A percentile compares a stretch with the other conserved stretches of the same genome.
These are phyloP conservation scores for Grosmannia huntii DNA, from an alignment of 2,329 filamentous ascomycete species.

Conservation along the genomic window DNA sequence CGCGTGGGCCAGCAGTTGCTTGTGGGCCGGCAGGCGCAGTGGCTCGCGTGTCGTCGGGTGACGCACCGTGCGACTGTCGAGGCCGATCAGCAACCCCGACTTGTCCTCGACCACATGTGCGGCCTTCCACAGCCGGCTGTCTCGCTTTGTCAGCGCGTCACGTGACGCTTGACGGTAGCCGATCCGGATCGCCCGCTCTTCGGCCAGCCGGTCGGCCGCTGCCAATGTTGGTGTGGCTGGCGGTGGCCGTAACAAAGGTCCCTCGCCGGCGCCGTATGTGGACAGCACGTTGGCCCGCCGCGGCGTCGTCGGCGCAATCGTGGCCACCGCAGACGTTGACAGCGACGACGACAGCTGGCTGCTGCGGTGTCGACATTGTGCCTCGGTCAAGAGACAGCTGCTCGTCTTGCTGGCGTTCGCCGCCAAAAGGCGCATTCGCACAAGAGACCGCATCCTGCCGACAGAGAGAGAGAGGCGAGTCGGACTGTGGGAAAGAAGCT, in stretches of 20 bases:
- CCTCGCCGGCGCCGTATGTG: neutral
- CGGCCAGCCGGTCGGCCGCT: slow-evolving; percentile 19
- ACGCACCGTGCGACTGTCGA: slow-evolving; percentile 50
- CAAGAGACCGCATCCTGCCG: neutral
- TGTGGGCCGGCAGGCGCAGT: slow-evolving; percentile 59
- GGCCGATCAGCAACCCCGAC: slow-evolving; percentile 13
- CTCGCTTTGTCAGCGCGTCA: slow-evolving; percentile 37
- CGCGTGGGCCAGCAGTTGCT: slow-evolving; percentile 70
- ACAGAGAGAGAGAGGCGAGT: neutral
- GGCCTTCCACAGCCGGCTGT: slow-evolving; percentile 14
- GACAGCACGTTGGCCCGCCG: neutral
- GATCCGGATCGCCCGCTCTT: slow-evolving; percentile 23
- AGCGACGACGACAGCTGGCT: neutral
- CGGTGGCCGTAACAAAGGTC: neutral
- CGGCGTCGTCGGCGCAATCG: neutral
- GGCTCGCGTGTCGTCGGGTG: slow-evolving; percentile 60
- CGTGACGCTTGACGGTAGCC: slow-evolving; percentile 33
- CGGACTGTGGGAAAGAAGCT: neutral
- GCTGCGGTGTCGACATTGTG: neutral
- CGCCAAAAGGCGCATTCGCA: neutral
- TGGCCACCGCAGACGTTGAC: neutral
- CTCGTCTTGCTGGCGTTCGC: neutral
- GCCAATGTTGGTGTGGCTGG: neutral
- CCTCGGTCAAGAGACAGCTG: neutral
- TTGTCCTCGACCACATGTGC: slow-evolving; percentile 25